Conservation (phyloP, 768 basidiomycete species). For the Kwoniella bestiolae region DNA sequence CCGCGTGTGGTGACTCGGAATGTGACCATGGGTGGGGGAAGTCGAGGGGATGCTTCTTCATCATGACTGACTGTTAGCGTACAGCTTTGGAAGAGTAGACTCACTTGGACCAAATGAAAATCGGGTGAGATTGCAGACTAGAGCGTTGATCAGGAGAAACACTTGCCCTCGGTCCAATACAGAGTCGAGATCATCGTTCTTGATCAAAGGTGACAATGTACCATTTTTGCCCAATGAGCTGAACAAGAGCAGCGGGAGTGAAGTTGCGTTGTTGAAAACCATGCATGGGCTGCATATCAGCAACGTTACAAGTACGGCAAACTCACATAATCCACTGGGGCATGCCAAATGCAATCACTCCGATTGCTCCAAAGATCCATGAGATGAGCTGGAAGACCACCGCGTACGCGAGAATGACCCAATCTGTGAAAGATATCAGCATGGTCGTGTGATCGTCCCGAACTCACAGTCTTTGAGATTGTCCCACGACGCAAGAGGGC, state of each 20-base stretch:
- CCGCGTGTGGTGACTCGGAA: slow-evolving; percentile 36
- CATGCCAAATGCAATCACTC: slow-evolving; percentile 33
- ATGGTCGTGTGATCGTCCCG: background rate
- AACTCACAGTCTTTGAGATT: slow-evolving; percentile 52
- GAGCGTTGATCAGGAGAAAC: slow-evolving; percentile 54
- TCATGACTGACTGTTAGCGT: slow-evolving; percentile 25
- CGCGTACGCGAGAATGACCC: slow-evolving; percentile 51
- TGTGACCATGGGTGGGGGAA: slow-evolving; percentile 27
- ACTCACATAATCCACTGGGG: slow-evolving; percentile 51
- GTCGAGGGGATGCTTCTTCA: slow-evolving; percentile 24
- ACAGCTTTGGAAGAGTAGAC: background rate
- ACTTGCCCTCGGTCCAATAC: slow-evolving; percentile 48
- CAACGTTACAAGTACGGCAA: background rate
- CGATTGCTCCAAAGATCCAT: slow-evolving; percentile 40
- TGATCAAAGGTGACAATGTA: slow-evolving; percentile 46
- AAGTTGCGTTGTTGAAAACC: slow-evolving; percentile 57
- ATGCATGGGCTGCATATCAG: slow-evolving; percentile 45
- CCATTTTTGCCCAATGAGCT: slow-evolving; percentile 48
- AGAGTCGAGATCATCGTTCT: slow-evolving; percentile 28
- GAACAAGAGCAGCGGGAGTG: slow-evolving; percentile 53
- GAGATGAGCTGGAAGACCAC: slow-evolving; percentile 53
- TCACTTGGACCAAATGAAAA: slow-evolving; percentile 49
- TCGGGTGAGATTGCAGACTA: slow-evolving; percentile 54
- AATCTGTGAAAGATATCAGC: slow-evolving; percentile 30
- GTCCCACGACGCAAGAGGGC: slow-evolving; percentile 47